Conservation (phyloP, 495 filamentous ascomycete species). For the Podospora pseudocomata region DNA sequence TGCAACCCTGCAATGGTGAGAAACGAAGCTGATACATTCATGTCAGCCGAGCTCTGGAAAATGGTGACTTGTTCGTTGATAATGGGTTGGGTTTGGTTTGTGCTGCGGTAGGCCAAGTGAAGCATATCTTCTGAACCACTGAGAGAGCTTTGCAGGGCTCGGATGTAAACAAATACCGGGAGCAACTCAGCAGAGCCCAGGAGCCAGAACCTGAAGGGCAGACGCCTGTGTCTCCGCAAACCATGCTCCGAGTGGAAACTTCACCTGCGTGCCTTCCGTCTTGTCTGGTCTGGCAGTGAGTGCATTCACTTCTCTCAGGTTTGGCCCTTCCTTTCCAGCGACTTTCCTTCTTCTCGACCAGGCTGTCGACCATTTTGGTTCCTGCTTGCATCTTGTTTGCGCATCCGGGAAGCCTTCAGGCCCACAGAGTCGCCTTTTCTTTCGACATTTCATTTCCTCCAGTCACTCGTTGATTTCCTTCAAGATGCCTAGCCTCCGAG, state of each 20-base stretch:
- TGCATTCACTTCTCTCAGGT: background rate
- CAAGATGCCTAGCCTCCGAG: conserved; percentile 47
- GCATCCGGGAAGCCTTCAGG: background rate
- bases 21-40: background rate
- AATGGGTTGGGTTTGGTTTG: background rate
- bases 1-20: background rate
- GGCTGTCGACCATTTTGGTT: background rate
- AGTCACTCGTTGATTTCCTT: background rate
- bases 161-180: background rate
- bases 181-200: background rate
- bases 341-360: background rate
- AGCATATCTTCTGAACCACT: background rate
- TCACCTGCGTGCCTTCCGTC: background rate
- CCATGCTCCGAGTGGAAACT: background rate
- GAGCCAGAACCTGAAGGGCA: background rate
- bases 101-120: background rate
- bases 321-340: background rate
- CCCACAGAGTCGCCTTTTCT: background rate
- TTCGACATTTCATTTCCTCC: background rate
- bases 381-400: background rate
- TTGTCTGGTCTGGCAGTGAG: background rate
- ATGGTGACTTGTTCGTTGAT: background rate
- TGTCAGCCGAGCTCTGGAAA: background rate
- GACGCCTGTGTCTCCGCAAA: background rate
- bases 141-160: background rate